These are phyloP conservation scores for Populus hybrid DNA, from an alignment of 441 rosid genomes.

Conservation along the genomic window DNA sequence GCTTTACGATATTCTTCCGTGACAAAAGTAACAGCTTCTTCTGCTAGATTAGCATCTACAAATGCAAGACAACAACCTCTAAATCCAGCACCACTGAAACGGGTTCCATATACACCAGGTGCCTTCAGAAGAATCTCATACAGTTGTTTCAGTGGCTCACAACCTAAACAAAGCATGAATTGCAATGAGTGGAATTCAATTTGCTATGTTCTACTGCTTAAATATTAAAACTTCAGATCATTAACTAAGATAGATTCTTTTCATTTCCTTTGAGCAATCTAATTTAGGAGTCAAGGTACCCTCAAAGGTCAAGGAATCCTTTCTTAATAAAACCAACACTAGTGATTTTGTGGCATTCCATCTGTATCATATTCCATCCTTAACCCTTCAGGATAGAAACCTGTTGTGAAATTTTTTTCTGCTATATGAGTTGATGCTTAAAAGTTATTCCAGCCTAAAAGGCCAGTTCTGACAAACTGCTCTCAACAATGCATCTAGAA, in stretches of 20 bases:
- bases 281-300: too few species aligned
- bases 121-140: slow-evolving; percentile 64
- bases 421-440: background rate
- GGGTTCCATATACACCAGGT: slow-evolving; percentile 77
- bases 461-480: background rate
- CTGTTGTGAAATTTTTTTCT: background rate
- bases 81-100: slow-evolving; percentile 96
- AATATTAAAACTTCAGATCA: background rate
- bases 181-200: background rate
- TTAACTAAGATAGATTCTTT: background rate
- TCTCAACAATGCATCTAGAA: background rate
- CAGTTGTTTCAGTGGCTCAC: slow-evolving; percentile 74
- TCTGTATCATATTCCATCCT: background rate
- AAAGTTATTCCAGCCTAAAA: background rate
- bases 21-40: slow-evolving; percentile 61
- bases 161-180: slow-evolving; percentile 43
- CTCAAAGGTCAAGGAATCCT: background rate
- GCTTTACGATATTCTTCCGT: slow-evolving; percentile 52
- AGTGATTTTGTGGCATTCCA: background rate
- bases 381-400: background rate
- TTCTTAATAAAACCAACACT: background rate
- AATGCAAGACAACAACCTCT: slow-evolving; percentile 90
- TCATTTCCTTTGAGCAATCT: background rate
- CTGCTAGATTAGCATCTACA: slow-evolving; percentile 56
- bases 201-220: background rate